phyloP scores from a whole-genome alignment of 2,329 filamentous ascomycete genomes.

The Calonectria pteridis region DNA sequence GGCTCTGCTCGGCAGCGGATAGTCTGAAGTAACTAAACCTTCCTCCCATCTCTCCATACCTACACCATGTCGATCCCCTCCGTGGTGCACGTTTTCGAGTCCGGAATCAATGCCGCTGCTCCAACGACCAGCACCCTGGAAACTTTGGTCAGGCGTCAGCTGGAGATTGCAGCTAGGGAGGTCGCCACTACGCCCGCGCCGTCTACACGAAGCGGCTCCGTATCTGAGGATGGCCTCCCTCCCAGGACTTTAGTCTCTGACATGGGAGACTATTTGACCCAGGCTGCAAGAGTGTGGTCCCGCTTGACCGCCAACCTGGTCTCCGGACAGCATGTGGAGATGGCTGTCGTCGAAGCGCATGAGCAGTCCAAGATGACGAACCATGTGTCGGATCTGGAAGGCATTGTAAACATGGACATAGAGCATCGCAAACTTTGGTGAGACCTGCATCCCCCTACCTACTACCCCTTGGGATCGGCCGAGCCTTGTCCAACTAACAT shows the following conservation, averaged over 20 bases:
- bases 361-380: conserved; percentile 41
- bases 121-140: conserved; percentile 40
- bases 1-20: conserved; percentile 26
- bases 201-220: background rate
- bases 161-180: conserved; percentile 42
- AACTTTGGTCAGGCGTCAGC: conserved; percentile 44
- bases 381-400: conserved; percentile 45
- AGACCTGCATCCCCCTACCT: conserved; percentile 26
- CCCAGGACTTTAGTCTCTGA: conserved; percentile 48
- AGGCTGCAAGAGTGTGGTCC: conserved; percentile 51
- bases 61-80: conserved; percentile 45
- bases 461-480: background rate
- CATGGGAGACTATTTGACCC: conserved; percentile 52
- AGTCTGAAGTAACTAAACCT: conserved; percentile 31
- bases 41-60: conserved; percentile 28
- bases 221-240: conserved; percentile 23
- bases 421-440: conserved; percentile 51
- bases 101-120: conserved; percentile 41
- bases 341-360: conserved; percentile 45
- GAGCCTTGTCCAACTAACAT: conserved; percentile 29
- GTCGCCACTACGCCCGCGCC: conserved; percentile 34
- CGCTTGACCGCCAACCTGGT: conserved; percentile 50
- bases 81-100: conserved; percentile 46
- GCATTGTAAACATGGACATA: conserved; percentile 49
- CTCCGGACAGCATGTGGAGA: conserved; percentile 49